Evolutionary conservation across 2,329 filamentous ascomycete species (phyloP).

Genomic region (Epichloe festucae): DNA sequence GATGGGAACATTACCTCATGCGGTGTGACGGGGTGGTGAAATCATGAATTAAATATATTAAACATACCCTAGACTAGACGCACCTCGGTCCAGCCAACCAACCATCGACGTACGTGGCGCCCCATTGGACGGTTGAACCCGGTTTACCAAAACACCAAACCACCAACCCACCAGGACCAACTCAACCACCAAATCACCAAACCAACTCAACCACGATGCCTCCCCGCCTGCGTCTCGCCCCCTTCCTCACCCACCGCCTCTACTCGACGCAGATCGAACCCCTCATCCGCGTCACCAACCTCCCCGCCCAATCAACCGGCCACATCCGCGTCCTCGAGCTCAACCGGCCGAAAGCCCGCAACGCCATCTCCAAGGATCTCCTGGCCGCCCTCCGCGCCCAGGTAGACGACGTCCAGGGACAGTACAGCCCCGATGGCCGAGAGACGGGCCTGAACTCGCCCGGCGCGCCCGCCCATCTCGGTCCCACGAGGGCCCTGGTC

Average conservation of each 20-base stretch:
- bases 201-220: constrained; percentile 13
- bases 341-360: constrained; percentile 73
- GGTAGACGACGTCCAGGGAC: constrained; percentile 55
- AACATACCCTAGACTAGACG: too few species aligned
- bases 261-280: constrained; percentile 30
- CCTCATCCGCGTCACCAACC: constrained; percentile 55
- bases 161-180: too few species aligned
- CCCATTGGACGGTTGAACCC: too few species aligned
- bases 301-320: constrained; percentile 67
- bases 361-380: constrained; percentile 75
- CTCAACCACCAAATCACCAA: neutral
- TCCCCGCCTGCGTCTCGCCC: constrained; percentile 15
- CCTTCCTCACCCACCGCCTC: constrained; percentile 12
- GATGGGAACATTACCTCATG: too few species aligned
- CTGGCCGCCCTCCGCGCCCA: constrained; percentile 59
- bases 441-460: constrained; percentile 26
- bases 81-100: too few species aligned
- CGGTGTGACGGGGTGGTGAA: too few species aligned
- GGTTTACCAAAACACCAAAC: too few species aligned
- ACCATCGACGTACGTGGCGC: too few species aligned
- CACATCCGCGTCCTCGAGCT: constrained; percentile 81
- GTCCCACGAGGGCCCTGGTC: constrained; percentile 66
- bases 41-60: too few species aligned
- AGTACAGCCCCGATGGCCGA: constrained; percentile 43
- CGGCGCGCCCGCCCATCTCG: constrained; percentile 30